These are phyloP conservation scores for Fragaria ananassa DNA, from an alignment of 306 rosid genomes.

Conservation along the genomic window DNA sequence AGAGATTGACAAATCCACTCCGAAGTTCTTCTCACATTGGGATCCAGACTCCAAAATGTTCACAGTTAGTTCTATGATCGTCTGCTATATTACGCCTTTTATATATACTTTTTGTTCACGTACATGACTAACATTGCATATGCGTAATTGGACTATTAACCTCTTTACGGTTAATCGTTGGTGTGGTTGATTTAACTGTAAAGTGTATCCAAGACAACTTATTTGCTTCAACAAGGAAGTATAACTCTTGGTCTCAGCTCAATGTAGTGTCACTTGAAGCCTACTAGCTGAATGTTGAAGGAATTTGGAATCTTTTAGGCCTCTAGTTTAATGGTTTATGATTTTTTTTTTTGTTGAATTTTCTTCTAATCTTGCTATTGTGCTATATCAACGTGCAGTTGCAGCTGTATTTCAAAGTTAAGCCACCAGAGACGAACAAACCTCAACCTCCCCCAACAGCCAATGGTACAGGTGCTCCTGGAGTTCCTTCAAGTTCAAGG, in stretches of 20 bases:
- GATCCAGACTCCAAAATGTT: slow-evolving; percentile 98
- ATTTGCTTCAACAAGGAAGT: background rate
- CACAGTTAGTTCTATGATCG: slow-evolving; percentile 51
- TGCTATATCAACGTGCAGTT: slow-evolving; percentile 50
- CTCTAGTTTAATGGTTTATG: slow-evolving; percentile 1
- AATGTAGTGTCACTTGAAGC: background rate
- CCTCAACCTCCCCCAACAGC: slow-evolving; percentile 64
- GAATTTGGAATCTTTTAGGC: background rate
- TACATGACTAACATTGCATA: background rate
- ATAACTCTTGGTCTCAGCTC: background rate
- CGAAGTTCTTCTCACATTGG: slow-evolving; percentile 96
- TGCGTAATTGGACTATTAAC: too few relatives aligned
- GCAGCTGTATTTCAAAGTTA: slow-evolving; percentile 83
- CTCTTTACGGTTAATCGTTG: background rate
- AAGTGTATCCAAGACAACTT: background rate
- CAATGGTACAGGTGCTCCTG: slow-evolving; percentile 75
- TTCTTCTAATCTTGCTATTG: slow-evolving; percentile 20
- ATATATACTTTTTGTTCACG: background rate
- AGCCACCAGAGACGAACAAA: slow-evolving; percentile 82
- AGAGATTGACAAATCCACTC: slow-evolving; percentile 88
- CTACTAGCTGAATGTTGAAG: background rate
- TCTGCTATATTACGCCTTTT: background rate
- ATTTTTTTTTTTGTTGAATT: background rate
- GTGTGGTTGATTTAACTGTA: background rate
- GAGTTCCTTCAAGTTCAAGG: slow-evolving; percentile 80